These are phyloP conservation scores for Amphirosellinia nigrospora DNA, from an alignment of 495 filamentous ascomycete species.

Conservation along the genomic window DNA sequence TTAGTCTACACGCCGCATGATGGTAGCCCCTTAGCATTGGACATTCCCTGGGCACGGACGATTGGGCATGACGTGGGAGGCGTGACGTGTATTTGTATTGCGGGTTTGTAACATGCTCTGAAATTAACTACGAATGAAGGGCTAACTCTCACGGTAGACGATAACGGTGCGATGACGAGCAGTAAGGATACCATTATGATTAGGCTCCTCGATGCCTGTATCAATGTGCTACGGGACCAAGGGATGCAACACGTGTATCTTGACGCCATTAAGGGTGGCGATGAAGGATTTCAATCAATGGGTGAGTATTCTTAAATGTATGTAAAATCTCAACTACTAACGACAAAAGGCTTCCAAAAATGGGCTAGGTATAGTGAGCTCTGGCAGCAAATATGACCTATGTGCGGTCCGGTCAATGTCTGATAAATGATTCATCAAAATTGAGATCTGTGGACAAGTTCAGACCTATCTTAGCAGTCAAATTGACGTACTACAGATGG, in stretches of 20 bases:
- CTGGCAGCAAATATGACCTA: slow-evolving; percentile 45
- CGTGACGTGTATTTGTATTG: slow-evolving; percentile 65
- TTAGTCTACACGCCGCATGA: slow-evolving; percentile 60
- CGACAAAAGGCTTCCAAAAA: slow-evolving; percentile 51
- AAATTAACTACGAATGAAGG: slow-evolving; percentile 9
- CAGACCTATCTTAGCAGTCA: background rate
- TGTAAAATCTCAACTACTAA: background rate
- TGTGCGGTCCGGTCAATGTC: slow-evolving; percentile 8
- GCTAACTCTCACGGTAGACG: slow-evolving; percentile 39
- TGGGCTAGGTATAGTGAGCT: slow-evolving; percentile 57
- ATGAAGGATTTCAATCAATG: slow-evolving; percentile 53
- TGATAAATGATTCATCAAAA: slow-evolving; percentile 2
- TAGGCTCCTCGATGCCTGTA: slow-evolving; percentile 53
- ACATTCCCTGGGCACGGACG: slow-evolving; percentile 64
- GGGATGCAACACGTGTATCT: slow-evolving; percentile 52
- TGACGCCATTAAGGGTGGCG: slow-evolving; percentile 51
- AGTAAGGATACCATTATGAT: slow-evolving; percentile 53
- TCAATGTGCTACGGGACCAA: slow-evolving; percentile 42
- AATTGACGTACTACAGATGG: background rate
- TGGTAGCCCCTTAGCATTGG: slow-evolving; percentile 58
- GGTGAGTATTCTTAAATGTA: slow-evolving; percentile 39
- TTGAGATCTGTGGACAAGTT: slow-evolving; percentile 2
- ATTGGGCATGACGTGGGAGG: slow-evolving; percentile 64
- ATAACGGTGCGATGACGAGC: slow-evolving; percentile 40
- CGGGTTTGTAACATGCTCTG: slow-evolving; percentile 41